Base-by-base conservation (phyloP, 2,329 filamentous ascomycete species). In the Calonectria multiphialidica region DNA sequence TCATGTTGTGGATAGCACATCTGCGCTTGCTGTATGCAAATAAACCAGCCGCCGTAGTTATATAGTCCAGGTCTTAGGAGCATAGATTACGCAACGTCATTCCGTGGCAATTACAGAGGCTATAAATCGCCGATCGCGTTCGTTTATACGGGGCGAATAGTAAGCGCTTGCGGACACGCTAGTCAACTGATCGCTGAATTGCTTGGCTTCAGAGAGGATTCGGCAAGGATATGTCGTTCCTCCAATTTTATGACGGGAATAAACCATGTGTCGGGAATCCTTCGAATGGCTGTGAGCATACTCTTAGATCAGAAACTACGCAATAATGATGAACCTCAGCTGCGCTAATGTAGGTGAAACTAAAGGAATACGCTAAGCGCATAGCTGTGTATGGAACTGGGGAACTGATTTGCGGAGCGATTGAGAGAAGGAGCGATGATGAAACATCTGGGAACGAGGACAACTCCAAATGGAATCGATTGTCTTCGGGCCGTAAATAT, bases 1-100 rank as follows among this genome's bases (percentile, higher is more conserved):
- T 93, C 90, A 12, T 86, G 10, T 15, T 40, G 16, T n/a, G 18
- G 8, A 21, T 33, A 33, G 9, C 44, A 21, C 30, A 15, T 33
- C 1, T 33, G 30, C 15, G 16, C 44, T 13, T 35, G 3, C 10
- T n/a, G 18, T 15, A n/a, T 35, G 18, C 12, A 33, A 18, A 13
- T 13, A 21, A 21, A n/a, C 28, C 9, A 9, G 50, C 9, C 50
- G 6, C 30, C 7, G 15, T 33, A 15, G 4, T 55, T 55, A 55
- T 55, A 55, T 55, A 33, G 16, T 21, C 5, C 33, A 18, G 12
- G n/a, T 28, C 25, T 33, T 16, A 33, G 28, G n/a, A 15, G 3
- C 2, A 35, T 55, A 55, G 50, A 35, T 35, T 35, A 35, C 18
- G 50, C 50, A 35, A 35, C 30, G 30, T 49, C 50, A 55, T 35